Conservation (phyloP, 164 flowering plant genomes). For the Stephania yunnanensis region DNA sequence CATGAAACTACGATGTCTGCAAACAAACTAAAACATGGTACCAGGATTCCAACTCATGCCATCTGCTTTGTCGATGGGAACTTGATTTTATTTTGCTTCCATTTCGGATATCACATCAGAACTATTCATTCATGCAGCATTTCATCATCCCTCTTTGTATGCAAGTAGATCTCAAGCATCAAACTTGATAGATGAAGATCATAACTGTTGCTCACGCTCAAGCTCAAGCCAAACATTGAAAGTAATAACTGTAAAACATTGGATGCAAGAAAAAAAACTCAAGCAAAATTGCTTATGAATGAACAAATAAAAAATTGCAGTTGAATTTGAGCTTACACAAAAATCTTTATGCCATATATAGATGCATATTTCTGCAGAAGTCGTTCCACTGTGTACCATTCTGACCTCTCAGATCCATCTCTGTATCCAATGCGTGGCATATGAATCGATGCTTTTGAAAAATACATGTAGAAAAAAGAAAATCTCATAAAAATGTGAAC, state of each 20-base stretch:
- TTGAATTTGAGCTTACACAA: slow-evolving; percentile 52
- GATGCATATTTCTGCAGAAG: slow-evolving; percentile 83
- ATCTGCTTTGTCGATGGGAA: too few species aligned
- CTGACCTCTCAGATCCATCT: slow-evolving; percentile 68
- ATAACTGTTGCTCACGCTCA: slow-evolving; percentile 1
- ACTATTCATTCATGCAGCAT: not conserved
- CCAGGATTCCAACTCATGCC: too few species aligned
- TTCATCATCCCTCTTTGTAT: not conserved
- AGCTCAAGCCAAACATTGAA: slow-evolving; percentile 25
- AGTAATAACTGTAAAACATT: slow-evolving; percentile 50
- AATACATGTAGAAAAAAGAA: not conserved
- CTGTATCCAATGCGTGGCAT: slow-evolving; percentile 95
- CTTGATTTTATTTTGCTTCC: too few species aligned
- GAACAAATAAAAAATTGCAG: not conserved
- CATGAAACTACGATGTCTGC: too few species aligned
- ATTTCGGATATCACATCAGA: not conserved
- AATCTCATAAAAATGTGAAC: too few species aligned
- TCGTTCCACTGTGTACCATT: slow-evolving; percentile 88
- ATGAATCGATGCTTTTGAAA: slow-evolving; percentile 70
- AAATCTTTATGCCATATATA: slow-evolving; percentile 52
- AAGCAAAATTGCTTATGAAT: not conserved
- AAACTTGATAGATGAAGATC: not conserved
- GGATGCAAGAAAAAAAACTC: not conserved
- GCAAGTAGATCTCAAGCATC: not conserved
- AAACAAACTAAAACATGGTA: too few species aligned